A percentile compares a stretch with the other conserved stretches of the same genome.
Evolutionary conservation across 1,284 basidiomycete genomes (phyloP).

Genomic region (Ceratobasidium sp.): DNA sequence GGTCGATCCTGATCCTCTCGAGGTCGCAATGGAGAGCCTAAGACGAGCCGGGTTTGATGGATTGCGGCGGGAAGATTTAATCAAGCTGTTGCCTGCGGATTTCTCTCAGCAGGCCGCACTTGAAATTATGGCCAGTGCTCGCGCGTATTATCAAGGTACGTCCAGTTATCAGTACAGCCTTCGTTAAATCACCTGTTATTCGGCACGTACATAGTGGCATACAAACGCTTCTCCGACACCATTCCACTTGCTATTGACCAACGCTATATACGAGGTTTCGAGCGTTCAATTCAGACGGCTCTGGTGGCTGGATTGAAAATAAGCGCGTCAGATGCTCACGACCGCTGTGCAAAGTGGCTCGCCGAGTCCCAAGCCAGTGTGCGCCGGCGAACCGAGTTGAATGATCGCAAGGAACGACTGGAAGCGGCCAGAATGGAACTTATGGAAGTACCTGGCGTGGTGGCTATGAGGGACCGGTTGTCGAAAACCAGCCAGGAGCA

Average conservation of each 20-base stretch:
- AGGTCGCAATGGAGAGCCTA: slow-evolving; percentile 10
- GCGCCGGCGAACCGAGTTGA: slow-evolving; percentile 50
- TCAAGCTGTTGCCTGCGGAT: slow-evolving; percentile 39
- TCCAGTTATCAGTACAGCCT: not conserved
- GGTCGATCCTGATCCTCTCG: not conserved
- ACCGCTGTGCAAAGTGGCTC: slow-evolving; percentile 52
- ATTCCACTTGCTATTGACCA: slow-evolving; percentile 57
- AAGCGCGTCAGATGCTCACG: slow-evolving; percentile 49
- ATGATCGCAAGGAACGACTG: slow-evolving; percentile 47
- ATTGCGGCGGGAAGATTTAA: slow-evolving; percentile 35
- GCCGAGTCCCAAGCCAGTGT: slow-evolving; percentile 54
- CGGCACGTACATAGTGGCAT: slow-evolving; percentile 20
- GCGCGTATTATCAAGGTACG: slow-evolving; percentile 42
- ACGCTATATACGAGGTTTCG: slow-evolving; percentile 53
- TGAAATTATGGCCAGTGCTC: slow-evolving; percentile 42
- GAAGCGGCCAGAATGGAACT: slow-evolving; percentile 50
- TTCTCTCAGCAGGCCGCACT: slow-evolving; percentile 36
- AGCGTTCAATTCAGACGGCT: slow-evolving; percentile 49
- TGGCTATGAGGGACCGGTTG: slow-evolving; percentile 22
- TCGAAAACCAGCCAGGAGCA: not conserved
- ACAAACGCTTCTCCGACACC: slow-evolving; percentile 48
- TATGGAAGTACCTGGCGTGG: slow-evolving; percentile 19
- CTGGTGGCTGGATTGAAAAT: slow-evolving; percentile 54
- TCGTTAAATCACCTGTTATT: not conserved
- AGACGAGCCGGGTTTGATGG: slow-evolving; percentile 13